Evolutionary conservation across 2,329 filamentous ascomycete species (phyloP).

Genomic region (Fusarium sulawesiense): DNA sequence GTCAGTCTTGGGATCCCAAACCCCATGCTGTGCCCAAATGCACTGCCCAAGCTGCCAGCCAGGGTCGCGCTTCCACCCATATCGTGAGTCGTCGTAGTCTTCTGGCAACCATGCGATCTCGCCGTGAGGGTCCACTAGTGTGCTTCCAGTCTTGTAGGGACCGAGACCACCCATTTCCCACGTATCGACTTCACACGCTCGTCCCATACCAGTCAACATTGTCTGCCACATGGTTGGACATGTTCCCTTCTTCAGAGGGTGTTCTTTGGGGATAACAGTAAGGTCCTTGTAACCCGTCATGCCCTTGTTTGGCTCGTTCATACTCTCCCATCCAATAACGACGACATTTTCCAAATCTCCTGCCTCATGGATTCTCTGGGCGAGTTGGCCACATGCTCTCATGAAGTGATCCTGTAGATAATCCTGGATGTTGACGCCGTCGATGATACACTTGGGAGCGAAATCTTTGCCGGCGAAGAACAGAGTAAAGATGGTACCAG

Average conservation of each 20-base stretch:
- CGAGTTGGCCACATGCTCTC: conserved; percentile 81
- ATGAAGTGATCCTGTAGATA: conserved; percentile 91
- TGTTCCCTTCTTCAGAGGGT: conserved; percentile 91
- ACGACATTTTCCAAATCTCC: conserved; percentile 88
- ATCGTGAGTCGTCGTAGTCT: conserved; percentile 86
- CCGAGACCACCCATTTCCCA: conserved; percentile 96
- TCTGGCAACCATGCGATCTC: conserved; percentile 84
- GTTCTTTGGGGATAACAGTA: conserved; percentile 82
- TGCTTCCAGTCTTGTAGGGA: conserved; percentile 86
- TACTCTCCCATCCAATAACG: conserved; percentile 93
- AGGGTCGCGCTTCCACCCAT: conserved; percentile 89
- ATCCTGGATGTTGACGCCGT: conserved; percentile 96
- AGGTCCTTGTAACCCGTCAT: conserved; percentile 87
- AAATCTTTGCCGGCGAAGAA: conserved; percentile 94
- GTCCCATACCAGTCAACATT: conserved; percentile 89
- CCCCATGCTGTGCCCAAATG: conserved; percentile 94
- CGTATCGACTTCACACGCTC: conserved; percentile 87
- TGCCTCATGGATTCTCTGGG: conserved; percentile 86
- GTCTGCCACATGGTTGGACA: conserved; percentile 95
- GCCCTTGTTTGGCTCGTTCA: conserved; percentile 95
- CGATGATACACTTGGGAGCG: conserved; percentile 94
- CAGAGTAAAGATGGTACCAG: conserved; percentile 90
- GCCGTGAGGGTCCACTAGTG: conserved; percentile 88
- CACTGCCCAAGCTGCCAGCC: conserved; percentile 95
- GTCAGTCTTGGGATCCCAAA: conserved; percentile 89